Evolutionary conservation across 2,329 filamentous ascomycete genomes (phyloP).

Genomic region (Leptographium flavum): DNA sequence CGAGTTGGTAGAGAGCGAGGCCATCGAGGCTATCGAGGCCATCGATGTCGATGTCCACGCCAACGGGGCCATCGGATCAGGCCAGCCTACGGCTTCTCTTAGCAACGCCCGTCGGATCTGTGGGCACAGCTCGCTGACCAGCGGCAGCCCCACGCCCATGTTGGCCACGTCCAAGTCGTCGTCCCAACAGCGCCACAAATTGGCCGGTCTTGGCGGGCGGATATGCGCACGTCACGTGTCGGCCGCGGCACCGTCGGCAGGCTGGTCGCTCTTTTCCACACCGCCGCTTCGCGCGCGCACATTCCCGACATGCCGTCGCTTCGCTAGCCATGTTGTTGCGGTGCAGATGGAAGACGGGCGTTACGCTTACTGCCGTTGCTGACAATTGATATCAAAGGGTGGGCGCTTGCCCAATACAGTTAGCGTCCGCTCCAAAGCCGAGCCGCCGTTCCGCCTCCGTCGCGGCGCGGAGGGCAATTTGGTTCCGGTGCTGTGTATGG

Average conservation of each 20-base stretch:
- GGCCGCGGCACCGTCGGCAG: constrained; percentile 13
- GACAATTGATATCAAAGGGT: too few species aligned
- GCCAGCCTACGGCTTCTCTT: too few species aligned
- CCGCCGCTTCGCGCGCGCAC: constrained; percentile 13
- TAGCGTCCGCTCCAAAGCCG: background rate
- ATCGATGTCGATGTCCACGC: background rate
- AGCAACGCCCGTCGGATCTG: background rate
- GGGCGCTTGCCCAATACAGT: background rate
- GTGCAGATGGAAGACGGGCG: background rate
- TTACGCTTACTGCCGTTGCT: too few species aligned
- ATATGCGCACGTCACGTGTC: constrained; percentile 13
- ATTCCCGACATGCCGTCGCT: constrained; percentile 11
- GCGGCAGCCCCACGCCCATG: background rate
- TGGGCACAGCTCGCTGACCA: background rate
- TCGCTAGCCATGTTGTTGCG: background rate
- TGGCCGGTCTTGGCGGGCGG: constrained; percentile 5
- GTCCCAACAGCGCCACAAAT: background rate
- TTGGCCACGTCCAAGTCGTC: background rate
- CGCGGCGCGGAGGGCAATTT: too few species aligned
- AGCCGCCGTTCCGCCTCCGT: too few species aligned
- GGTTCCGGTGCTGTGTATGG: too few species aligned
- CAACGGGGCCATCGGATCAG: background rate
- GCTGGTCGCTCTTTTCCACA: constrained; percentile 12
- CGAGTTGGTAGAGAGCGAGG: too few species aligned
- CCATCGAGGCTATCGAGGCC: background rate